Base-by-base conservation (phyloP, 2,329 filamentous ascomycete genomes). In the Alternaria brassicae region DNA sequence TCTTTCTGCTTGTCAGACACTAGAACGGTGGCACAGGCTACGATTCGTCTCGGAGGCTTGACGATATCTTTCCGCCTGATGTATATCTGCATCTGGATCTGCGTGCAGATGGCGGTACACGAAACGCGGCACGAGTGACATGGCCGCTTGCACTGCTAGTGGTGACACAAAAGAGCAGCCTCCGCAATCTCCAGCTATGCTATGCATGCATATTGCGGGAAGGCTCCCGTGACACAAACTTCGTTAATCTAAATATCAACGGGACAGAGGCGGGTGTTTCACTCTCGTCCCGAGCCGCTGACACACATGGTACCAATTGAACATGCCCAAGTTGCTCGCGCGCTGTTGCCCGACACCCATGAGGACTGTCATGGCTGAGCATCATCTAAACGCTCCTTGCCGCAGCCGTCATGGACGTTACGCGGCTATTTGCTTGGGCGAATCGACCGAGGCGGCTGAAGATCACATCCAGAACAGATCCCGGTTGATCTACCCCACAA, bases 231-330 rank as follows among this genome's bases (percentile, higher is more conserved):
- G 56, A 68, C 64, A 75, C 71, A 67, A 63, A 63, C 51, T 58
- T 75, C 72, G 74, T 76, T 65, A 74, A 76, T 75, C 73, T 72
- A 67, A 69, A 61, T 58, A 49, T 53, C 63, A 63, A 57, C 60
- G 63, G 63, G 62, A 63, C 63, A 61, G 58, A 67, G 58, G 62
- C 65, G 63, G 67, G 62, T 65, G 63, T 67, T 71, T 65, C 57
- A 72, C 65, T 53, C 62, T 68, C 74, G 75, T 74, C 67, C 75
- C 75, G 75, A 66, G 64, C 75, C 73, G 71, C 68, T 62, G 56
- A 70, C 68, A 72, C 69, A 73, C 65, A 56, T 69, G 63, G 59
- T 68, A 66, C 58, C 48, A 52, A 55, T 42, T 45, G 49, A 51
- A 64, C 68, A 64, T 61, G 62, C 58, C 66, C 61, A 63, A 67